Evolutionary conservation across 2,329 filamentous ascomycete species (phyloP), one percentile per base, ranked within the genome.

Genomic region (Epichloe baconii): DNA sequence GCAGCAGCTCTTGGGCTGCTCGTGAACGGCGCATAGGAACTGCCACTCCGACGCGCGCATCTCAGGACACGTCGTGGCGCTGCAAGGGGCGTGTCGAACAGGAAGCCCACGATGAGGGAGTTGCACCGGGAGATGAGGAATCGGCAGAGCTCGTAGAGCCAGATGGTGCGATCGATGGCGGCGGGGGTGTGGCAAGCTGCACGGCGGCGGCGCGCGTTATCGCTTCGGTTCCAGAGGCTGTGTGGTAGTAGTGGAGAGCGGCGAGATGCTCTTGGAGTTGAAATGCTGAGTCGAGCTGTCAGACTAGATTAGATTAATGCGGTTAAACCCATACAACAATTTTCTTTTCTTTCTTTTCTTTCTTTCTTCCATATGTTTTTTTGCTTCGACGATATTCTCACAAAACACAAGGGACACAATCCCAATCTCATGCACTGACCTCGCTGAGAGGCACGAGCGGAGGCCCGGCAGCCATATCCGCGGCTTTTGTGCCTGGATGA

Each of bases 21-120:
- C 91, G 66, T 98, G 93, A 3, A 97, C 93, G 48, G 93, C 93
- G 71, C 93, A 98, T 46, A 98, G 80, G 63, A 97, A 98, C 70
- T 98, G 93, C 93, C 93, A 98, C 72, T 98, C 91, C 34, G 87
- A 93, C 2, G 93, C 93, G 63, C 93, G 89, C 93, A 98, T 98
- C 70, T 98, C 93, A 35, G 90, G 89, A 63, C 93, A 98, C 1
- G 93, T 96, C 56, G 77, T 76, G 14, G 86, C 80, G 53, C 88
- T 95, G 71, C 93, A 98, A 3, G 91, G 85, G 91, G 91, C 43
- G 76, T 78, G 68, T 97, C 93, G 64, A 89, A 87, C 61, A 98
- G 88, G 62, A 98, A 91, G 56, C 88, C 88, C 53, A 95, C 83
- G 58, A 97, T 87, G 51, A 98, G 79, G 56, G 83, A 82, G 71